Base-by-base conservation (phyloP, 768 basidiomycete genomes). In the Psilocybe sp. region DNA sequence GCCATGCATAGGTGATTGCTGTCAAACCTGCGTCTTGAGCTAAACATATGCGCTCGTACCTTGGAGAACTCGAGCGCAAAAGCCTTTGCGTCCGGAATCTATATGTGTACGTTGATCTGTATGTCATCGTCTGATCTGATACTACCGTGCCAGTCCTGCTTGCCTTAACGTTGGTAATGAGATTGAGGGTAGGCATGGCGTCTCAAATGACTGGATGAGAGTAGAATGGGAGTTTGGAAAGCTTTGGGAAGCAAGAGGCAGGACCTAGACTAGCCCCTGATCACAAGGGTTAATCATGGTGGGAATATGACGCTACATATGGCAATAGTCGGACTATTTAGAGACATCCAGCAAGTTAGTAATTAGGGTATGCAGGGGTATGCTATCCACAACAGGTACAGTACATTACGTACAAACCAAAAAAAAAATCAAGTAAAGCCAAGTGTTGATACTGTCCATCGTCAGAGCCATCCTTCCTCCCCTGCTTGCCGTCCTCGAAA, bases 41-140 rank as follows among this genome's bases (percentile, higher is more conserved):
- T 20, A 19, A 18, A 16, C 32, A 10, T n/a, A 55, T 20, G 18
- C 11, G 14, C 20, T 4, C 50, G 16, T 54, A 80, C 84, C 73
- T 81, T 77, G 45, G 83, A 82, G 59, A 87, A 80, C 52, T 83
- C 77, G 13, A 74, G 66, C 28, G 68, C 64, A 33, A 79, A 74
- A 4, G 64, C 68, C 57, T 70, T 76, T 35, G 69, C 57, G 48
- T 79, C 70, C 4, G 59, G 35, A 47, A 77, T 47, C 75, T 45
- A 13, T 37, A 19, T 12, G 15, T 10, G 5, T 46, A 44, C 28
- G 40, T 34, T 40, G 15, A 50, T 12, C 34, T 36, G 15, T 15
- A 32, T 32, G 7, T 19, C 8, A 31, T 15, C 31, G 28, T 19
- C 39, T 16, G 36, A 41, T 38, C 47, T 40, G 13, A 19, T 46